A percentile compares a stretch with the other conserved stretches of the same genome.
Evolutionary conservation across 352 stramenopile species (phyloP).

Genomic region (Saprolegnia diclina): DNA sequence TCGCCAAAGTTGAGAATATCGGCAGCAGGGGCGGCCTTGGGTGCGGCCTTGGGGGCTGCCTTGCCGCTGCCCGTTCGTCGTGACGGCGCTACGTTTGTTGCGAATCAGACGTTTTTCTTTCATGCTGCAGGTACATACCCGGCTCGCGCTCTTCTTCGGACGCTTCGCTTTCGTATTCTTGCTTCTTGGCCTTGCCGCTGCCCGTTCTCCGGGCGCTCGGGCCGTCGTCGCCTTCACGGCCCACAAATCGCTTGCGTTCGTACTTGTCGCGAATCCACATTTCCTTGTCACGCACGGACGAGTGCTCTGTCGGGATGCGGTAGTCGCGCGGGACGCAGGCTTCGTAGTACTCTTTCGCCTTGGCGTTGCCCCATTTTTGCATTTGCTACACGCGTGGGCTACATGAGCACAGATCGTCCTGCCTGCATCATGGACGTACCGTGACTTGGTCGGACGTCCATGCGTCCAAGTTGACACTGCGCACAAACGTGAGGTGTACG

Average conservation of each 20-base stretch:
- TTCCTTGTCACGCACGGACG: constrained; percentile 80
- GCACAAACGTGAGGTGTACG: constrained; percentile 91
- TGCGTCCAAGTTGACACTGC: constrained; percentile 90
- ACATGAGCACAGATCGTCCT: too few relatives aligned
- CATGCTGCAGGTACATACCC: neutral
- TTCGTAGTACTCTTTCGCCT: constrained; percentile 88
- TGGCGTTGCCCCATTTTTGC: constrained; percentile 87
- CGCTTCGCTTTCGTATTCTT: constrained; percentile 37
- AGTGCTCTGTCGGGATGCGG: constrained; percentile 72
- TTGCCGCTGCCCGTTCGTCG: neutral
- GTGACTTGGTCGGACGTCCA: constrained; percentile 87
- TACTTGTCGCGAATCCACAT: constrained; percentile 90
- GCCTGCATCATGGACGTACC: constrained; percentile 31
- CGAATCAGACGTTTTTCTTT: neutral
- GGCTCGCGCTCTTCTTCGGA: constrained; percentile 37
- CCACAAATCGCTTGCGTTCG: constrained; percentile 75
- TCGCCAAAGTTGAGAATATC: constrained; percentile 24
- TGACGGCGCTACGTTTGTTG: neutral
- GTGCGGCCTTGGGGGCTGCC: constrained; percentile 24
- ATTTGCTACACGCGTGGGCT: constrained; percentile 70
- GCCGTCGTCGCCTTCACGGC: constrained; percentile 36
- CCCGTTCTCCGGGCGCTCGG: constrained; percentile 29
- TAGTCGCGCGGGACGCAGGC: constrained; percentile 72
- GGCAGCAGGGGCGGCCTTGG: constrained; percentile 27
- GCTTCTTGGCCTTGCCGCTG: constrained; percentile 36